These are phyloP conservation scores for Spizellomyces sp. DNA, from an alignment of 192 early-diverging fungal genomes.

Conservation along the genomic window DNA sequence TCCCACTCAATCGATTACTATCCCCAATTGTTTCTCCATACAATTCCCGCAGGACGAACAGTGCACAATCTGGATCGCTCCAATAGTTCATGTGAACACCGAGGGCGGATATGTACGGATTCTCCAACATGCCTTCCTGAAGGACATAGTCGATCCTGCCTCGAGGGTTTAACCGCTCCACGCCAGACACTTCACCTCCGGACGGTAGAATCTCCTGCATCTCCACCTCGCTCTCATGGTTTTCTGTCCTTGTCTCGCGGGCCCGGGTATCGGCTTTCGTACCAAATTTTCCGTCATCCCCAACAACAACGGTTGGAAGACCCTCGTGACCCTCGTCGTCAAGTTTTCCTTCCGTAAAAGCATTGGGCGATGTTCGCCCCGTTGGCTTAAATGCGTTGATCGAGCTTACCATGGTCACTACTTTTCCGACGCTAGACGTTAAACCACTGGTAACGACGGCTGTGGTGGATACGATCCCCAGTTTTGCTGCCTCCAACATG, in stretches of 20 bases:
- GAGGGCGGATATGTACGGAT: constrained; percentile 69
- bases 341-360: constrained; percentile 4
- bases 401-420: constrained; percentile 14
- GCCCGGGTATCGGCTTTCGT: not conserved
- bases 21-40: constrained; percentile 34
- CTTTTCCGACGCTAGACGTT: constrained; percentile 28
- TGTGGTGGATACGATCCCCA: constrained; percentile 54
- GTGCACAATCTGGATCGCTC: constrained; percentile 62
- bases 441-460: constrained; percentile 58
- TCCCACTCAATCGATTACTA: not conserved
- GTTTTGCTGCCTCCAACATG: constrained; percentile 63
- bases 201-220: constrained; percentile 26
- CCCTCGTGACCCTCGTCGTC: constrained; percentile 10
- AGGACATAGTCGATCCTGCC: constrained; percentile 68
- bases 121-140: constrained; percentile 71
- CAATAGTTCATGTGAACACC: constrained; percentile 71
- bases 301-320: not conserved
- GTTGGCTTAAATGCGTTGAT: constrained; percentile 30
- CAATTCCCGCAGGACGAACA: constrained; percentile 64
- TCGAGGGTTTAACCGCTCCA: constrained; percentile 50
- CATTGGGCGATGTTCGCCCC: not conserved
- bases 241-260: not conserved
- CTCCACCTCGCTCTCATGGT: constrained; percentile 11
- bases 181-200: constrained; percentile 22
- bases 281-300: not conserved